Base-by-base conservation (phyloP, 495 filamentous ascomycete genomes). In the Poronia punctata region DNA sequence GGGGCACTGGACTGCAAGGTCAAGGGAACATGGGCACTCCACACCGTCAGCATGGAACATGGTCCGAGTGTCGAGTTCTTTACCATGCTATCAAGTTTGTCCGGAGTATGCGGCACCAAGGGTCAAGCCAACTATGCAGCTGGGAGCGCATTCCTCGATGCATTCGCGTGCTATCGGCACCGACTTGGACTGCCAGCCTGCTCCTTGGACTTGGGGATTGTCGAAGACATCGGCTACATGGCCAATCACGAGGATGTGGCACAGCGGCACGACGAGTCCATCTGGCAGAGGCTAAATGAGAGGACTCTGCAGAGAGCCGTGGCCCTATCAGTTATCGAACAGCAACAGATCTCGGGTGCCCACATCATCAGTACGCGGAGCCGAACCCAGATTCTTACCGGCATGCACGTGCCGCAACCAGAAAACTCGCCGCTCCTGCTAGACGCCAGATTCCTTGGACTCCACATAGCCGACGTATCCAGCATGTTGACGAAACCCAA, bases 41-140 rank as follows among this genome's bases (percentile, higher is more conserved):
- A 83, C 46, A 41, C 69, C 11, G 40, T 46, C 0, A 58, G 79
- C 19, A 62, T 43, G 3, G n/a, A 35, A 43, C 53, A 25, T 50
- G 40, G 41, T 23, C 26, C 45, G 1, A 50, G 66, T 9, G 64
- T 83, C 1, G 80, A 83, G 43, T 84, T 84, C 62, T 83, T 84
- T 55, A 58, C 80, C 11, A 61, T 68, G 27, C 64, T 82, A 9
- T 79, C 76, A 4, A 81, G 76, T 1, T 59, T 77, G 0, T 62
- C 72, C 5, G 76, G 72, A 10, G 52, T 73, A 3, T 54, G 76
- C n/a, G 79, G 81, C 5, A 70, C 59, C 39, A 54, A 62, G 22
- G 71, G 70, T 0, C 80, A 85, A 50, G 65, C 74, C 5, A 75
- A 76, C 7, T 83, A 84, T 48, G 65, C 72, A 10, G 76, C 78